phyloP scores from a whole-genome alignment of 345 rosid species.

The Pistacia integerrima region DNA sequence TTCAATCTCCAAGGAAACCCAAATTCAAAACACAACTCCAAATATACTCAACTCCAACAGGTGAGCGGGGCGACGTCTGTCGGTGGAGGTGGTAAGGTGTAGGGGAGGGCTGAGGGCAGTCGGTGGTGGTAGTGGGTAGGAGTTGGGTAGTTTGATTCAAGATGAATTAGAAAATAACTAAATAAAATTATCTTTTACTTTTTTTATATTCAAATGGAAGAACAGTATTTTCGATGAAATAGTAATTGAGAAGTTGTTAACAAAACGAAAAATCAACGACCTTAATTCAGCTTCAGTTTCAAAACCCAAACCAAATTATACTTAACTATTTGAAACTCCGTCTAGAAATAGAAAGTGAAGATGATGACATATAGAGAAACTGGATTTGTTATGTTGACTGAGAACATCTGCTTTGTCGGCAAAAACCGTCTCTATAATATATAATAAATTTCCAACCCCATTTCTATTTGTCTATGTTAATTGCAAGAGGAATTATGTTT shows the following conservation, averaged over 20 bases:
- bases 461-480: background rate
- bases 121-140: no score
- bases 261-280: background rate
- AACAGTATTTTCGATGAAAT: conserved; percentile 37
- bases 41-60: no score
- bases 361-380: background rate
- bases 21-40: no score
- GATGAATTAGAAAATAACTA: no score
- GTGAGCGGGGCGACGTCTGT: no score
- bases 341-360: background rate
- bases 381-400: conserved; percentile 17
- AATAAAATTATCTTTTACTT: no score
- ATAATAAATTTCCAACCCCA: background rate
- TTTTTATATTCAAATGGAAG: conserved; percentile 27
- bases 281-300: background rate
- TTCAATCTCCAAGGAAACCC: no score
- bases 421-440: background rate
- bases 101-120: no score
- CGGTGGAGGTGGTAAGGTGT: no score
- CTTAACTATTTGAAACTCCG: background rate
- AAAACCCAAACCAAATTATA: background rate
- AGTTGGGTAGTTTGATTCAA: no score
- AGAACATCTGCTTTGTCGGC: conserved; percentile 12
- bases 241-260: no score
- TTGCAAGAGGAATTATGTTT: background rate